Conservation (phyloP, 768 basidiomycete genomes). For the Amanita pallidorosea region DNA sequence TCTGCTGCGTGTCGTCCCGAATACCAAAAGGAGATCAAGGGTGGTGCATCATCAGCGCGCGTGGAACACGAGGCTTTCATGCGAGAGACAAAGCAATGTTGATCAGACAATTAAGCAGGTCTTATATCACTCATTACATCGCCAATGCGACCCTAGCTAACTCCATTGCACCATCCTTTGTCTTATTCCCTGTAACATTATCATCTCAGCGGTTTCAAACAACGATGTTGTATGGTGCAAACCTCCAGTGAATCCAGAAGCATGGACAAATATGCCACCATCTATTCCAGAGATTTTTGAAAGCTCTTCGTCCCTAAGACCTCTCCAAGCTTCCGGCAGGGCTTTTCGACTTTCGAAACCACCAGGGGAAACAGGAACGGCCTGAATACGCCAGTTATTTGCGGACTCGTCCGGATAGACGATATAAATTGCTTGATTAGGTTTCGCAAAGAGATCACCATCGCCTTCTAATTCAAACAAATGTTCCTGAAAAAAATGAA, state of each 20-base stretch:
- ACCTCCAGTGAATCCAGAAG: constrained; percentile 96
- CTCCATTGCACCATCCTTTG: constrained; percentile 76
- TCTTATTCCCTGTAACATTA: constrained; percentile 59
- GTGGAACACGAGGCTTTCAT: constrained; percentile 1
- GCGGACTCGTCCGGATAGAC: constrained; percentile 80
- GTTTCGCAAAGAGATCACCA: constrained; percentile 21
- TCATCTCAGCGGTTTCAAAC: not conserved
- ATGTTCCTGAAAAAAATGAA: constrained; percentile 43
- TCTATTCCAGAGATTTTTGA: constrained; percentile 64
- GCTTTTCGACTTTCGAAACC: constrained; percentile 89
- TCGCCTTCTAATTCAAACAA: constrained; percentile 78
- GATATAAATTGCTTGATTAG: constrained; percentile 65
- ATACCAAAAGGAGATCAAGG: not conserved
- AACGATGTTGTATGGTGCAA: constrained; percentile 11
- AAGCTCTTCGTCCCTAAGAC: constrained; percentile 76
- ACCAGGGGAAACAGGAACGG: constrained; percentile 71
- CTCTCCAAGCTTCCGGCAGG: constrained; percentile 89
- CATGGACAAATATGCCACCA: constrained; percentile 88
- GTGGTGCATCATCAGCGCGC: not conserved
- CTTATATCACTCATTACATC: constrained; percentile 14
- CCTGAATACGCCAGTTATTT: constrained; percentile 84
- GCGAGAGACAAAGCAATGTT: not conserved
- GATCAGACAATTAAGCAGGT: not conserved
- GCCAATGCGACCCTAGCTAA: constrained; percentile 64
- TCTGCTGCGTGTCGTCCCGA: not conserved